phyloP scores from a whole-genome alignment of 306 rosid species.

The Prunus mira region DNA sequence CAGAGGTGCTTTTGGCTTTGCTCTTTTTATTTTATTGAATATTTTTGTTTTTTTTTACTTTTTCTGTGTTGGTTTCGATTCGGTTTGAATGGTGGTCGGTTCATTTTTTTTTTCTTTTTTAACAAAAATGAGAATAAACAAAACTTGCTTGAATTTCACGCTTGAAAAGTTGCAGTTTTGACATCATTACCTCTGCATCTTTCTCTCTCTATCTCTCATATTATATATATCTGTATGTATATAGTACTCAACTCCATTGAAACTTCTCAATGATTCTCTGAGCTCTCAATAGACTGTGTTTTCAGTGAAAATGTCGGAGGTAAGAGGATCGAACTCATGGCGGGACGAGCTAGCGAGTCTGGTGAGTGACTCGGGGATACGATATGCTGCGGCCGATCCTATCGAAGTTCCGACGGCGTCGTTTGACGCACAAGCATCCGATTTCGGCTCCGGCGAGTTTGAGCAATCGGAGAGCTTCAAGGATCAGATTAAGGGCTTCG shows the following conservation, averaged over 20 bases:
- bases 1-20: slow-evolving; percentile 22
- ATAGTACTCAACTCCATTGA: background rate
- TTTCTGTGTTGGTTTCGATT: slow-evolving; percentile 15
- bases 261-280: background rate
- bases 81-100: slow-evolving; percentile 50
- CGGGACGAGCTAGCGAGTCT: slow-evolving; percentile 65
- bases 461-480: slow-evolving; percentile 63
- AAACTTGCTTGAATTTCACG: slow-evolving; percentile 57
- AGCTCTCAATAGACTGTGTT: slow-evolving; percentile 10
- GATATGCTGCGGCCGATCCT: slow-evolving; percentile 43
- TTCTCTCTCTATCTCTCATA: slow-evolving; percentile 7
- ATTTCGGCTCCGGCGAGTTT: slow-evolving; percentile 23
- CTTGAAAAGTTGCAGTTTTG: slow-evolving; percentile 33
- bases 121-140: slow-evolving; percentile 12
- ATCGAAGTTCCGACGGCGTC: slow-evolving; percentile 33
- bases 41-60: background rate
- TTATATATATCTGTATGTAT: background rate
- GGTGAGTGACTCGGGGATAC: slow-evolving; percentile 46
- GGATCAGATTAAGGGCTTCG: slow-evolving; percentile 77
- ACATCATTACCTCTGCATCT: slow-evolving; percentile 21
- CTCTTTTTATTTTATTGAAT: slow-evolving; percentile 10
- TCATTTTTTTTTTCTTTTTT: background rate
- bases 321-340: slow-evolving; percentile 50
- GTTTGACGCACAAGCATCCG: slow-evolving; percentile 30
- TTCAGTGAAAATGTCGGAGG: slow-evolving; percentile 54